Conservation (phyloP, 2,329 filamentous ascomycete species). For the Dryadomyces quercus-mongolicae region DNA sequence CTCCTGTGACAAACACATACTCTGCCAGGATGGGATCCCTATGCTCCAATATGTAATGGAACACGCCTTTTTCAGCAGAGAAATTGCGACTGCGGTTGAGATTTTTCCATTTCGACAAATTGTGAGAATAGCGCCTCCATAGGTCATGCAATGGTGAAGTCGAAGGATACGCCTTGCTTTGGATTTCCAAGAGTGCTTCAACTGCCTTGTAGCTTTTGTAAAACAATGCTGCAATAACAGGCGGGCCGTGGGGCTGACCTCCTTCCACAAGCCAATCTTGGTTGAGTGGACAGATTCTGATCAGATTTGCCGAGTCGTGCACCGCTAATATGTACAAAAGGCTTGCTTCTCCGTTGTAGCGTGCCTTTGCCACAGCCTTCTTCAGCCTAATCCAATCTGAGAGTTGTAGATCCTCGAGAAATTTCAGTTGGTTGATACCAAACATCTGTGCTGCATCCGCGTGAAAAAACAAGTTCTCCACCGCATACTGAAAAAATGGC, state of each 20-base stretch:
- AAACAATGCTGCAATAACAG: background rate
- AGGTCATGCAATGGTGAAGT: background rate
- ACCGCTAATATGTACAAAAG: background rate
- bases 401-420: constrained; percentile 19
- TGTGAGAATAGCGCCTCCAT: background rate
- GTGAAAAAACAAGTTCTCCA: constrained; percentile 26
- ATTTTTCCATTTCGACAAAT: no score
- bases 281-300: background rate
- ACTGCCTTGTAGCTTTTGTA: background rate
- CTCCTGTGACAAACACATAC: background rate
- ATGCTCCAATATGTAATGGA: background rate
- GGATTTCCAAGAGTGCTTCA: background rate
- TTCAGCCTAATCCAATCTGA: constrained; percentile 18
- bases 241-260: background rate
- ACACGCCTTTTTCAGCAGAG: background rate
- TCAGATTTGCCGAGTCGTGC: background rate
- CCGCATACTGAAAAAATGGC: constrained; percentile 35
- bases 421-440: constrained; percentile 17
- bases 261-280: background rate
- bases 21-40: background rate
- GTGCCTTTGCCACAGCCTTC: constrained; percentile 13
- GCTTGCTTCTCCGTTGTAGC: background rate
- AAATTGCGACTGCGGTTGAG: background rate
- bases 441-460: constrained; percentile 22
- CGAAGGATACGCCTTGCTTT: background rate